Conservation (phyloP, 495 filamentous ascomycete genomes). For the Neurospora tetrasperma region DNA sequence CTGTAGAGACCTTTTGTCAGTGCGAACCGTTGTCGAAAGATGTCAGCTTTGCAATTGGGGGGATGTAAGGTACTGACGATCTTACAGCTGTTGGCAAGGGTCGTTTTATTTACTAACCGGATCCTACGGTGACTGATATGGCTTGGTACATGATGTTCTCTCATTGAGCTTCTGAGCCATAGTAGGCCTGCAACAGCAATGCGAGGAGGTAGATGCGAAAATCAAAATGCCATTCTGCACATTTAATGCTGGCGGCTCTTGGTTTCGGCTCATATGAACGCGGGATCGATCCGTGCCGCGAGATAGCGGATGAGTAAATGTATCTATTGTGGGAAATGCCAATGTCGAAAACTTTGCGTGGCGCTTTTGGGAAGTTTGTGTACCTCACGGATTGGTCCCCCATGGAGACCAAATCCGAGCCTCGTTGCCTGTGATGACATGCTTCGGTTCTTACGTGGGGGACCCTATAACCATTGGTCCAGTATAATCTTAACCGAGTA, state of each 20-base stretch:
- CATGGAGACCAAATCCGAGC: not conserved
- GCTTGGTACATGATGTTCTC: not conserved
- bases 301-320: not conserved
- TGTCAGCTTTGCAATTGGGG: not conserved
- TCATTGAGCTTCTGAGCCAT: not conserved
- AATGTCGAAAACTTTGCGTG: not conserved
- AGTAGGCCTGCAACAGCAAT: not conserved
- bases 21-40: not conserved
- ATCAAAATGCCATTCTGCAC: not conserved
- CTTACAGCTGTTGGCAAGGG: not conserved
- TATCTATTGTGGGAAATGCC: not conserved
- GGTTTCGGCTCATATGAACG: not conserved
- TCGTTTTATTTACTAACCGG: not conserved
- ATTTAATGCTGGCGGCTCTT: not conserved
- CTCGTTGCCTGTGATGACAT: not conserved
- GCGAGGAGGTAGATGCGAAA: not conserved
- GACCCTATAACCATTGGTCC: not conserved
- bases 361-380: not conserved
- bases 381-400: not conserved
- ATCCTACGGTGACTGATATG: not conserved
- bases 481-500: not conserved
- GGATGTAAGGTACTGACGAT: not conserved
- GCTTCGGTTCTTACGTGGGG: not conserved
- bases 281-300: not conserved
- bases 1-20: not conserved